These are phyloP conservation scores for Populus nigra DNA, from an alignment of 345 rosid species.

Conservation along the genomic window DNA sequence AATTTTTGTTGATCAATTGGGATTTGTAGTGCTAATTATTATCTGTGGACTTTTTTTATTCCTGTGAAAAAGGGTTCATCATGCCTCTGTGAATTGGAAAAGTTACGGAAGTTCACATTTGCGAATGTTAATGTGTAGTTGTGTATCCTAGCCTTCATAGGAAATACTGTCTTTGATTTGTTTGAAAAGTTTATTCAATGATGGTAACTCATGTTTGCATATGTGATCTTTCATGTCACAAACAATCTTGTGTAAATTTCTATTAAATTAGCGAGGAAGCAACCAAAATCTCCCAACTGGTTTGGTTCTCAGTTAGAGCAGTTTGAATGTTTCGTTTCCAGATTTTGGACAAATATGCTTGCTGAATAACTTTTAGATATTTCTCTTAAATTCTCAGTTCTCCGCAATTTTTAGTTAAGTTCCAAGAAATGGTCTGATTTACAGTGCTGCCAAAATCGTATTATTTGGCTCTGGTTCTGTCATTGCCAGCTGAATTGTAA, in stretches of 20 bases:
- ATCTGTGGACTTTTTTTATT: background rate
- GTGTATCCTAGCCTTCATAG: no score
- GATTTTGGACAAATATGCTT: background rate
- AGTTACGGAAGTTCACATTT: no score
- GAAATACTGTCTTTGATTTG: background rate
- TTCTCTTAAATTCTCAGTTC: background rate
- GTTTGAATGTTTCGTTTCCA: background rate
- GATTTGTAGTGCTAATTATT: background rate
- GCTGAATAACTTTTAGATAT: conserved; percentile 2
- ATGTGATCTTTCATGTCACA: background rate
- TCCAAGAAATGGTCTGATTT: background rate
- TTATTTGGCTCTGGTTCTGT: background rate
- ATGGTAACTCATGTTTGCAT: background rate
- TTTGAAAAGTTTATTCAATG: background rate
- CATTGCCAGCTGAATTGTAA: background rate
- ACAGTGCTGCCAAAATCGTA: background rate
- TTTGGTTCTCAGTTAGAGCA: background rate
- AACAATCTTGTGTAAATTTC: background rate
- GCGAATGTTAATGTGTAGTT: no score
- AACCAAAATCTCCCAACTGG: background rate
- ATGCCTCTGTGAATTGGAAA: background rate
- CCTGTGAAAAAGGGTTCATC: background rate
- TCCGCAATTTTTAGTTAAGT: background rate
- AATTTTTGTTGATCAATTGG: background rate
- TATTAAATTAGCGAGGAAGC: background rate